phyloP scores from a whole-genome alignment of 257 asterid genomes.

The Solanum pimpinellifolium region DNA sequence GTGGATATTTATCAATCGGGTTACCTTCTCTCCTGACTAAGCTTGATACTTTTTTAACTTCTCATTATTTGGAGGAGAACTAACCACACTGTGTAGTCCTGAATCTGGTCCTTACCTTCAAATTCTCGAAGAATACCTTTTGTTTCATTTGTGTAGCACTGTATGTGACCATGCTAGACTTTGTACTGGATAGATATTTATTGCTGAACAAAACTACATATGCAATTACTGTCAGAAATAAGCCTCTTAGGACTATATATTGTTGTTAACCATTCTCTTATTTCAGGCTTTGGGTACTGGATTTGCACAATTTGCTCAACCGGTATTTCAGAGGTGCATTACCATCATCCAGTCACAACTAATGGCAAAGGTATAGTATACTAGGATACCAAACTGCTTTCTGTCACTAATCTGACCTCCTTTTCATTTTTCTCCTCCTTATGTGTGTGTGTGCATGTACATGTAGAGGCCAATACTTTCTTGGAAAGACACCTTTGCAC shows the following conservation, averaged over 20 bases:
- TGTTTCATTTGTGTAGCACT: neutral
- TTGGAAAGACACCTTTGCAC: neutral
- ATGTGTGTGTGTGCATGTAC: neutral
- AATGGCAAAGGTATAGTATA: constrained; percentile 87
- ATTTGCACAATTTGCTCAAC: constrained; percentile 79
- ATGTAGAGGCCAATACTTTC: neutral
- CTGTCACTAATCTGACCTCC: neutral
- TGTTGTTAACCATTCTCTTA: neutral
- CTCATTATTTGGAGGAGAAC: neutral
- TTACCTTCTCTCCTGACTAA: neutral
- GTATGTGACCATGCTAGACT: neutral
- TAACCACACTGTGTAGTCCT: neutral
- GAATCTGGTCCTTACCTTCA: neutral
- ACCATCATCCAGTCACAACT: constrained; percentile 85
- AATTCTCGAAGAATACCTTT: neutral
- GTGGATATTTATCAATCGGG: neutral
- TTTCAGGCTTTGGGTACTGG: constrained; percentile 90
- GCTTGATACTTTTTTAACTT: neutral
- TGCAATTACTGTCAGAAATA: neutral
- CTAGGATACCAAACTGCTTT: neutral
- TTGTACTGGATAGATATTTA: neutral
- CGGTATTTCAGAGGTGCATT: constrained; percentile 95
- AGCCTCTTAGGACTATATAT: neutral
- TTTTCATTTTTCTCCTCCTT: neutral
- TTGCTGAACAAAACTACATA: neutral